Base-by-base conservation (phyloP, 257 asterid genomes). In the Parsonsia alboflavescens region DNA sequence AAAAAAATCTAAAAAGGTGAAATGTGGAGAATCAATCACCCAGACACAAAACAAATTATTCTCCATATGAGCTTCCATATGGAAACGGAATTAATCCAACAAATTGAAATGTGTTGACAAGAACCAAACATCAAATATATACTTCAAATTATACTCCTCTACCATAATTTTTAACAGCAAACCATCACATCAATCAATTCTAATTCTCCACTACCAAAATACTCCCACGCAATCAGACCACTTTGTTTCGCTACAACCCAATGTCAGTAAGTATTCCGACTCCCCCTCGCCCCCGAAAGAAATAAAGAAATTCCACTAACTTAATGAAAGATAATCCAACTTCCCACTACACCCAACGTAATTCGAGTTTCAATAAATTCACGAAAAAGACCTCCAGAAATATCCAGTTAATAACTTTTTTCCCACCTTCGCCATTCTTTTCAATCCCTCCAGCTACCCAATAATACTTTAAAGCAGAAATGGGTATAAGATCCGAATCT, bases 81-180 rank as follows among this genome's bases (percentile, higher is more conserved):
- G 75, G 80, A 39, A 65, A 65, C 10, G 70, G 70, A 65, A 65
- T 39, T 65, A 65, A 71, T 71, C 71, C 49, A 70, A 49, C 58
- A 49, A 77, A 74, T 70, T 62, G 77, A 73, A 76, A 54, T 28
- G 56, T 28, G 82, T 63, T 65, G 58, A 72, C 75, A 75, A 76
- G 80, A 84, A 81, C 79, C 59, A 76, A 77, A 84, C 80, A 80
- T 81, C 89, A 71, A 79, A 84, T 88, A 85, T 82, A 73, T 66
- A 70, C 77, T 74, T 65, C 78, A 77, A 24, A 78, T 56, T 1
- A 67, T 61, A 52, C 80, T 78, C 64, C 61, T 79, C 54, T 19
- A 65, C 62, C 49, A 28, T 11, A 70, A 24, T 50, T 15, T 33
- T 50, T 70, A 24, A 70, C 59, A 26, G 46, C 84, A 82, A 79